Conservation (phyloP, 345 rosid species). For the Ailanthus altissimus region DNA sequence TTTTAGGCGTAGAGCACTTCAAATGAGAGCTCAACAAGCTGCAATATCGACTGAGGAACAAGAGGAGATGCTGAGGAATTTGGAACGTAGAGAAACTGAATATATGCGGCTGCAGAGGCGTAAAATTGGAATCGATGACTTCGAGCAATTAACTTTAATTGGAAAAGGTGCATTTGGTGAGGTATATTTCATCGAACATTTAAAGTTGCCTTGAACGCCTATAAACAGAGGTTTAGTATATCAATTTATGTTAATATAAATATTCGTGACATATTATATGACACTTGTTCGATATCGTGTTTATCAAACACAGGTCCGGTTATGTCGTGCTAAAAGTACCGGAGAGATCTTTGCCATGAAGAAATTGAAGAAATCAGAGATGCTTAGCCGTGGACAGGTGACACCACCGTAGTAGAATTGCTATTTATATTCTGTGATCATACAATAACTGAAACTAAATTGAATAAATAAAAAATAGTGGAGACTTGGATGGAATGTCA, state of each 20-base stretch:
- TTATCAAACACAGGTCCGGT: slow-evolving; percentile 61
- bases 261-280: slow-evolving; percentile 1
- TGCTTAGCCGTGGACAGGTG: slow-evolving; percentile 99
- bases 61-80: slow-evolving; percentile 83
- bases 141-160: slow-evolving; percentile 79
- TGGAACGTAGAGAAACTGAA: slow-evolving; percentile 89
- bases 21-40: slow-evolving; percentile 85
- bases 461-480: not conserved
- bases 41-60: slow-evolving; percentile 79
- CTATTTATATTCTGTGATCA: not conserved
- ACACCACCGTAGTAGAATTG: slow-evolving; percentile 9
- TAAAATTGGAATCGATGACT: slow-evolving; percentile 92
- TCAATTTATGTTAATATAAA: not conserved
- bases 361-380: slow-evolving; percentile 93
- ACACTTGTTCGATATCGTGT: not conserved
- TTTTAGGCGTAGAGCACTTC: slow-evolving; percentile 74
- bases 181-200: slow-evolving; percentile 41
- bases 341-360: slow-evolving; percentile 96
- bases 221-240: not conserved
- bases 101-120: slow-evolving; percentile 95
- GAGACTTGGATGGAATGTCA: not conserved
- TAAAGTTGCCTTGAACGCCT: not conserved
- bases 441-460: not conserved
- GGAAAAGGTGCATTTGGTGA: slow-evolving; percentile 99
- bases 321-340: slow-evolving; percentile 79